Percentiles rank a stretch among this genome's conserved stretches.
These are phyloP conservation scores for Colletotrichum liriopes DNA, from an alignment of 2,329 filamentous ascomycete species.

Conservation along the genomic window DNA sequence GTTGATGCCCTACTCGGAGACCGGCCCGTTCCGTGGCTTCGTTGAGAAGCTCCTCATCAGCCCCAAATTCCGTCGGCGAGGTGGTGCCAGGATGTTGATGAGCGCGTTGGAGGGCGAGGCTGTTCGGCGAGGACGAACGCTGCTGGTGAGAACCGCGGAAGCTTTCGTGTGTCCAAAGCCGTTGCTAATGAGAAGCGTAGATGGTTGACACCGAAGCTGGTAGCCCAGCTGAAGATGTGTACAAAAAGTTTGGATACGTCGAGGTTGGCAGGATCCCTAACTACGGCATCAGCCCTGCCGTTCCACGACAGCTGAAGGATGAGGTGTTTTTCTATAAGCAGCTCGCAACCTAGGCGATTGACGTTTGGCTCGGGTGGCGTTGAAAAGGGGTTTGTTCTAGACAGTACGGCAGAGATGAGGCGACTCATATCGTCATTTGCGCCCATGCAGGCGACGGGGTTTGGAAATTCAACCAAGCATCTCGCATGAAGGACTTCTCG, in stretches of 20 bases:
- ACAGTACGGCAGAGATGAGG: constrained; percentile 23
- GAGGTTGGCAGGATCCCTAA: constrained; percentile 70
- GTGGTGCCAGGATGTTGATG: constrained; percentile 69
- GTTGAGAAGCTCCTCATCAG: constrained; percentile 74
- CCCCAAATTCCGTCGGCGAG: constrained; percentile 64
- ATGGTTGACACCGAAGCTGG: constrained; percentile 68
- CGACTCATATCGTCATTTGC: constrained; percentile 20
- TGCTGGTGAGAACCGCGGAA: constrained; percentile 63
- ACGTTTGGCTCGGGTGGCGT: constrained; percentile 14
- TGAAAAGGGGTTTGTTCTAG: constrained; percentile 13
- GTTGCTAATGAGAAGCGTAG: constrained; percentile 50
- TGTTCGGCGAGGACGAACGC: constrained; percentile 60
- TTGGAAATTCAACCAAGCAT: constrained; percentile 19
- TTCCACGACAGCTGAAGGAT: constrained; percentile 61
- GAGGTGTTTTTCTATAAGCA: constrained; percentile 74
- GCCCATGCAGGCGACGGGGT: background rate
- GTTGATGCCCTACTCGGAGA: constrained; percentile 66
- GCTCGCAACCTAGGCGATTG: constrained; percentile 48
- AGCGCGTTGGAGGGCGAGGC: constrained; percentile 70
- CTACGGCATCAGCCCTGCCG: constrained; percentile 64
- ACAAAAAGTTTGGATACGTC: constrained; percentile 69
- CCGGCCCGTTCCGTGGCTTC: constrained; percentile 67
- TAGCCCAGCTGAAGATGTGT: constrained; percentile 68
- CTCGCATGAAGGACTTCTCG: background rate
- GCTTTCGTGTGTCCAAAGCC: too few relatives aligned